These are phyloP conservation scores for Chrysoporthe deuterocubensis DNA, from an alignment of 2,329 filamentous ascomycete genomes.

Conservation along the genomic window DNA sequence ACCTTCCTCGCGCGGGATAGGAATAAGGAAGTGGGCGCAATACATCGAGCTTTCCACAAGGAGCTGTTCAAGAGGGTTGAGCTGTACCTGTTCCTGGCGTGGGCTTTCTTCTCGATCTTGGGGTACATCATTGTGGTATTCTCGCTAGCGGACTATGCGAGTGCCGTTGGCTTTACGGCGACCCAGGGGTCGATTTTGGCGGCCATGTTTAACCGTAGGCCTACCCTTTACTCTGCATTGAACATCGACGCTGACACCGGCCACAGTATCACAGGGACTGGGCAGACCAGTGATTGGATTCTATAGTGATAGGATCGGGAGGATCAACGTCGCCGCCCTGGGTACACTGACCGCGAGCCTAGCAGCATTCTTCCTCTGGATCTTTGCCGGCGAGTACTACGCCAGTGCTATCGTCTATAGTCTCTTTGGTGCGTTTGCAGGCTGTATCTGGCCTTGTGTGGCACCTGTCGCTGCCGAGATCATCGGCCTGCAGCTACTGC, in stretches of 20 bases:
- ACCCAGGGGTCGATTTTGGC: conserved; percentile 71
- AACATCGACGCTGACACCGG: not conserved
- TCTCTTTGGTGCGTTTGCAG: conserved; percentile 69
- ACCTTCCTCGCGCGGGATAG: conserved; percentile 69
- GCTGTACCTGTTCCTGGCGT: conserved; percentile 67
- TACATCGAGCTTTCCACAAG: conserved; percentile 68
- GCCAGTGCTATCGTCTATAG: conserved; percentile 73
- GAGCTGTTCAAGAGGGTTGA: conserved; percentile 63
- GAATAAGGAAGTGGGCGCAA: conserved; percentile 71
- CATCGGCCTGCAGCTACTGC: conserved; percentile 70
- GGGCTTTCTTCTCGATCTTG: conserved; percentile 73
- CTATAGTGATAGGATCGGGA: conserved; percentile 70
- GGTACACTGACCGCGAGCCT: conserved; percentile 69
- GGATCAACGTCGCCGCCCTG: conserved; percentile 72
- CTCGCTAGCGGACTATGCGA: conserved; percentile 74
- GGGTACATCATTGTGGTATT: conserved; percentile 80
- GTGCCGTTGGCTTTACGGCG: conserved; percentile 67
- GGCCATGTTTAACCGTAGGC: conserved; percentile 71
- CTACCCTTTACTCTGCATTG: not conserved
- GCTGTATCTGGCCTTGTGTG: conserved; percentile 72
- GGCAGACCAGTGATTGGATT: conserved; percentile 75
- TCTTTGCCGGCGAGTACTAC: conserved; percentile 65
- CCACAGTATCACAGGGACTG: conserved; percentile 61
- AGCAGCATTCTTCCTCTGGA: conserved; percentile 74
- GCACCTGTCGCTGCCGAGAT: conserved; percentile 75